Evolutionary conservation across 2,329 filamentous ascomycete species (phyloP), one percentile per base, ranked within the genome.

Genomic region (Ophiostoma himal-ulmi): DNA sequence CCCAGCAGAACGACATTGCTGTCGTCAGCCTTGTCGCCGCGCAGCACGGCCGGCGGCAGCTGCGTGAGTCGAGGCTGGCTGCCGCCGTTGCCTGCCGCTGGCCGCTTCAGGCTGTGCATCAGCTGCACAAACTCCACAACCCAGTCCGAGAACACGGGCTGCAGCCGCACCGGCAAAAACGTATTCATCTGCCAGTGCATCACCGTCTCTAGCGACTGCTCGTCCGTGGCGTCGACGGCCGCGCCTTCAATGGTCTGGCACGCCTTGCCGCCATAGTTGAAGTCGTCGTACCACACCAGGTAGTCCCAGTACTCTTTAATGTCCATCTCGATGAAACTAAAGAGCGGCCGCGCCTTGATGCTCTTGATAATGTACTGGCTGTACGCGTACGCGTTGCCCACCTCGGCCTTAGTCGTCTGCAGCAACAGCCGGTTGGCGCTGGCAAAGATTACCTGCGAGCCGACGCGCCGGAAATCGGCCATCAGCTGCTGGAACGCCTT

Each of bases 251-350:
- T 91, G 76, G 95, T 88, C 68, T 90, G 88, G 74, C 93, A 97
- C 4, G 92, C 95, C 77, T 96, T 96, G 72, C 95, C 95, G 70
- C 95, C 96, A 76, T 98, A 98, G 82, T 99, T 99, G 84, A 94
- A 97, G 80, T 97, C 93, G 75, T 99, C 95, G 75, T 98, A 98
- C 95, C 95, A 99, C 4, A 97, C 89, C 0, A 99, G 88, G 76
- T 97, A 98, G 79, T 99, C 95, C 95, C 95, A 99, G 80, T 97
- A 99, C 78, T 99, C 95, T 75, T 94, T 97, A 79, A 99, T 95
- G 75, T 97, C 92, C 3, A 99, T 84, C 76, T 99, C 95, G 73
- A 99, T 89, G 77, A 99, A 99, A 79, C 97, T 92, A 81, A 99
- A 99, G 0, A 97, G 85, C 0, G 95, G 93, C 77, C 97, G 97